A percentile compares a stretch with the other conserved stretches of the same genome.
phyloP scores from a whole-genome alignment of 495 filamentous ascomycete species.

The Talaromyces proteolyticus region DNA sequence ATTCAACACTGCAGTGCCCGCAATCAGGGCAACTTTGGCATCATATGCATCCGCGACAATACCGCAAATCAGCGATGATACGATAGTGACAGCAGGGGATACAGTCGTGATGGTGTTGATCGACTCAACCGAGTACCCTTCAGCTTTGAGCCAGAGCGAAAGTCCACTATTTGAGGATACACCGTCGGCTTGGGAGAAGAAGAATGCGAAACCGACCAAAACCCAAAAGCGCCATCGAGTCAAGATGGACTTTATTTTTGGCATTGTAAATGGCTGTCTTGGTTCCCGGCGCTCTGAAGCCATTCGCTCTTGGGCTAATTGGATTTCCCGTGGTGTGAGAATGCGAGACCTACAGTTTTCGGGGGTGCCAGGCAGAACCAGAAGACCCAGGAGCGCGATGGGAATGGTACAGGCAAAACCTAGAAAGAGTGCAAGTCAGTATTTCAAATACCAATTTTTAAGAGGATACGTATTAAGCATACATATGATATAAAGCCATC shows the following conservation, averaged over 20 bases:
- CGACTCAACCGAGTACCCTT: slow-evolving; percentile 30
- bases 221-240: slow-evolving; percentile 19
- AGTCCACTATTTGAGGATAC: slow-evolving; percentile 25
- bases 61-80: slow-evolving; percentile 38
- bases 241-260: slow-evolving; percentile 12
- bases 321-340: slow-evolving; percentile 30
- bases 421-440: slow-evolving; percentile 24
- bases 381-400: background rate
- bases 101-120: slow-evolving; percentile 39
- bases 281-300: slow-evolving; percentile 24
- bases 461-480: slow-evolving; percentile 32
- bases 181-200: slow-evolving; percentile 25
- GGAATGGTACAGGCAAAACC: slow-evolving; percentile 28
- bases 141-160: slow-evolving; percentile 38
- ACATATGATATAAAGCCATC: slow-evolving; percentile 51
- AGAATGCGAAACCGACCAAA: slow-evolving; percentile 26
- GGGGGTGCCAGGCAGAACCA: slow-evolving; percentile 14
- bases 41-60: slow-evolving; percentile 43
- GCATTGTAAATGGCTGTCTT: slow-evolving; percentile 15
- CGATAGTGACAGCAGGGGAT: slow-evolving; percentile 35
- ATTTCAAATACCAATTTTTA: background rate
- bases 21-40: slow-evolving; percentile 38
- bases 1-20: slow-evolving; percentile 34
- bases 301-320: slow-evolving; percentile 25
- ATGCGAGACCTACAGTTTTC: slow-evolving; percentile 37